Conservation (phyloP, 306 rosid species). For the Pyrus pyrifolia region DNA sequence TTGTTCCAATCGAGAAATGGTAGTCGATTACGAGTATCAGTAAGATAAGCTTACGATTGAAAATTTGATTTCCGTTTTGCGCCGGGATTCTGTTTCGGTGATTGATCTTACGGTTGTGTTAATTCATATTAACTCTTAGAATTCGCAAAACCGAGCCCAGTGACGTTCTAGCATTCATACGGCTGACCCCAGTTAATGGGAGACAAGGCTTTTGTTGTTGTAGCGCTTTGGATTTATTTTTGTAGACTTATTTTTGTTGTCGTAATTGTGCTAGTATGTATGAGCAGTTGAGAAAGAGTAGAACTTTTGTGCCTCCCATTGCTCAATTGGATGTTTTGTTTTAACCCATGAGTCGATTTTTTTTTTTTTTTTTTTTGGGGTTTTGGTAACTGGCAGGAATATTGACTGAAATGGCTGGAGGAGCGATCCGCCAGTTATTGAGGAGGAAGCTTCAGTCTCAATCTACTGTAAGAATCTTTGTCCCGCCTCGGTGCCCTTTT, state of each 20-base stretch:
- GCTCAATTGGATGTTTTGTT: neutral
- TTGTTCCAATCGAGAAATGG: neutral
- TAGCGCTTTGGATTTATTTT: neutral
- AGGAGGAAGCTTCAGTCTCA: constrained; percentile 65
- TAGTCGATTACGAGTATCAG: neutral
- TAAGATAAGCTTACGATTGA: neutral
- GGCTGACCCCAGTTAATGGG: no score
- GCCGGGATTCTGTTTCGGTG: neutral
- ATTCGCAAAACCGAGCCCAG: no score
- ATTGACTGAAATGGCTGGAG: constrained; percentile 71
- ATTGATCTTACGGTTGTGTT: neutral
- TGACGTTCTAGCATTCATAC: no score
- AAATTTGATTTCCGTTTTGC: no score
- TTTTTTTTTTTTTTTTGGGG: neutral
- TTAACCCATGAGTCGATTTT: neutral
- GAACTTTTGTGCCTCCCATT: neutral
- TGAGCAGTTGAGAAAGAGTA: neutral
- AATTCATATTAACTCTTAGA: no score
- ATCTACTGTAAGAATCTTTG: constrained; percentile 39
- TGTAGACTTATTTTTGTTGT: neutral
- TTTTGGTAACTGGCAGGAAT: constrained; percentile 27
- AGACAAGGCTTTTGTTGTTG: no score
- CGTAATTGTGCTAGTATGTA: neutral
- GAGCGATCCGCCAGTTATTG: constrained; percentile 60
- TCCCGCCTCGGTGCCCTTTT: neutral